Conservation (phyloP, 345 rosid genomes). For the Linum trigynum region DNA sequence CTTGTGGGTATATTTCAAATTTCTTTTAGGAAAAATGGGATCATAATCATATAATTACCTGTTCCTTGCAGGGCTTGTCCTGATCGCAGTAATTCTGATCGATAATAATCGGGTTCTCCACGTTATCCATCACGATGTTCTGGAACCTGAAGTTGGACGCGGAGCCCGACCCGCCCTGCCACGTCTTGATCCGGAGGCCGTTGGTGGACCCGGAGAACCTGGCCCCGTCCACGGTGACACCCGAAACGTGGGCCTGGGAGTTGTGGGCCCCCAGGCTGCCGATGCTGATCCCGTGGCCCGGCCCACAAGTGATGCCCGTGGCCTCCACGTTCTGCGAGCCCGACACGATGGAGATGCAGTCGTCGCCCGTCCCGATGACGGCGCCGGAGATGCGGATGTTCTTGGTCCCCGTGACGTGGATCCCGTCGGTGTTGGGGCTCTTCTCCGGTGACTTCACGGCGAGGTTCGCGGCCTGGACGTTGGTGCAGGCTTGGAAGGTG, state of each 20-base stretch:
- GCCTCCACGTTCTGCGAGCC: constrained; percentile 48
- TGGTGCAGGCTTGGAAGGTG: constrained; percentile 39
- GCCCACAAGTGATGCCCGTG: constrained; percentile 46
- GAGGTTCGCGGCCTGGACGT: constrained; percentile 44
- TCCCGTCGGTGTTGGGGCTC: constrained; percentile 91
- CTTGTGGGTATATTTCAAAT: no score
- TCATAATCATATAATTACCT: constrained; percentile 27
- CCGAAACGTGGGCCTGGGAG: constrained; percentile 56
- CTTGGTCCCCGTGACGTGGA: constrained; percentile 55
- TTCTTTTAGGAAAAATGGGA: not conserved
- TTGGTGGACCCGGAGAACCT: constrained; percentile 54
- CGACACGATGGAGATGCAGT: constrained; percentile 58
- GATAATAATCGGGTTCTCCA: constrained; percentile 70
- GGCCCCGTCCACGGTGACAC: constrained; percentile 55
- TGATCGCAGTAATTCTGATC: constrained; percentile 84
- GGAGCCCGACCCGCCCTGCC: constrained; percentile 94
- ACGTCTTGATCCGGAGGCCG: constrained; percentile 88
- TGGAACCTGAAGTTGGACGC: constrained; percentile 64
- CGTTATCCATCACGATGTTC: constrained; percentile 61
- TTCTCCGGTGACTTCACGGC: constrained; percentile 39
- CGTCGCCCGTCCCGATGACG: constrained; percentile 76
- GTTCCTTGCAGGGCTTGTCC: constrained; percentile 45
- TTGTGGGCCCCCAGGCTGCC: constrained; percentile 62
- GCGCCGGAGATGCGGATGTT: constrained; percentile 46
- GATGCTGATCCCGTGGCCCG: constrained; percentile 77